Evolutionary conservation across 1,284 basidiomycete species (phyloP), one percentile per base, ranked within the genome.

Genomic region (Termitomyces sp.): DNA sequence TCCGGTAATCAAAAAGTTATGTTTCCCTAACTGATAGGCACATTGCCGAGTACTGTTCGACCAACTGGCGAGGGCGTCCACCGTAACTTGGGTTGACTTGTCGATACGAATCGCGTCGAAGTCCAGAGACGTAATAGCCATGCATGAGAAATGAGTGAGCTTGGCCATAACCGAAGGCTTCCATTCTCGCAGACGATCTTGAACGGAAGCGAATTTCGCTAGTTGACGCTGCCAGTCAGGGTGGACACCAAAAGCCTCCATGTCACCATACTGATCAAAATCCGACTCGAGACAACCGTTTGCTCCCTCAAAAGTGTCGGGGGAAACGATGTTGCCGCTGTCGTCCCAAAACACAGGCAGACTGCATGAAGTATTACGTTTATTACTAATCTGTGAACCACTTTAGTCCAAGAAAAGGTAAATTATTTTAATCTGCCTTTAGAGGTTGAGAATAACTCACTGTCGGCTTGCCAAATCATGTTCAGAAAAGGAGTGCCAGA

Each of bases 381-480:
- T 62, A 61, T 92, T 91, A 58, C 63, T 61, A 48, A 81, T 75
- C 84, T 89, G 58, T 34, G 26, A 41, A 53, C 19, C 9, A 26
- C 16, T 13, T 14, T 18, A 30, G 44, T 28, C 16, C 24, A 9
- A 38, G 35, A 35, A 26, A 57, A 55, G 52, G 34, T 54, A 34
- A 6, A 34, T 19, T 8, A 2, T 16, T 7, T 30, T 30, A 50
- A 43, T 30, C 31, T 40, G 51, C 46, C 38, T 58, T 28, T 13
- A 9, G 30, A 42, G 53, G 7, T 38, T 13, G 40, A 26, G 21
- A 19, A 24, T 26, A 49, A 79, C 88, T 66, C 57, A 91, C 91
- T 92, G 79, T 96, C 93, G 14, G 92, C 88, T 68, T 93, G 88
- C 93, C 93, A 96, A 16, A 92, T 73, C 93, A 95, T 93, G 77